phyloP scores from a whole-genome alignment of 1,284 basidiomycete genomes.

The Cystobasidium slooffiae region DNA sequence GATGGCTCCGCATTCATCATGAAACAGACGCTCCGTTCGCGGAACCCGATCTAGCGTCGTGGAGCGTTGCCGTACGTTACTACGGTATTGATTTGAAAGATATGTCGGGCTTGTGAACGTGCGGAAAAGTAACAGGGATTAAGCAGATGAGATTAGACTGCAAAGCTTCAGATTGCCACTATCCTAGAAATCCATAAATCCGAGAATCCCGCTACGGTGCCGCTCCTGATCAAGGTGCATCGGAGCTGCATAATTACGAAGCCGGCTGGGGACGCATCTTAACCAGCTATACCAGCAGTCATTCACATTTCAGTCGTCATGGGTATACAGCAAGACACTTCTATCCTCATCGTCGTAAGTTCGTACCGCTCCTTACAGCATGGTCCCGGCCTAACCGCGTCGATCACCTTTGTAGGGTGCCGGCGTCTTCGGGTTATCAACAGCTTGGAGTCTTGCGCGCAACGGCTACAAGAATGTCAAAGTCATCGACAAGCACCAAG shows the following conservation, averaged over 20 bases:
- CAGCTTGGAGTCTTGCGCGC: slow-evolving; percentile 56
- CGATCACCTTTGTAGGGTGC: slow-evolving; percentile 43
- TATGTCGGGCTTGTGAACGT: no score
- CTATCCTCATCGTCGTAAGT: slow-evolving; percentile 55
- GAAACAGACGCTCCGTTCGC: no score
- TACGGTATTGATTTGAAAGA: no score
- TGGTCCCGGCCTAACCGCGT: neutral
- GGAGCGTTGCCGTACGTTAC: no score
- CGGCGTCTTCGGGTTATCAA: slow-evolving; percentile 57
- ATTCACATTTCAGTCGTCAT: neutral
- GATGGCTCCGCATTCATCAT: no score
- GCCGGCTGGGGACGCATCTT: neutral
- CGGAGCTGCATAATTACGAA: neutral
- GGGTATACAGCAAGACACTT: slow-evolving; percentile 28
- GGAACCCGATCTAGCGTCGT: no score
- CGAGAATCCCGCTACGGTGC: neutral
- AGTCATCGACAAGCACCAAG: slow-evolving; percentile 55
- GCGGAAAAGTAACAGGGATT: neutral
- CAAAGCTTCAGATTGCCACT: neutral
- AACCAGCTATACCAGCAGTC: neutral
- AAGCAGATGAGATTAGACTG: no score
- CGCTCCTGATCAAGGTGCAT: no score
- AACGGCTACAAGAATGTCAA: slow-evolving; percentile 55
- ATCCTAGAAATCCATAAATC: slow-evolving; percentile 6
- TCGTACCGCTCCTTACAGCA: neutral